Base-by-base conservation (phyloP, 768 basidiomycete genomes). In the Lyophyllum decastes region DNA sequence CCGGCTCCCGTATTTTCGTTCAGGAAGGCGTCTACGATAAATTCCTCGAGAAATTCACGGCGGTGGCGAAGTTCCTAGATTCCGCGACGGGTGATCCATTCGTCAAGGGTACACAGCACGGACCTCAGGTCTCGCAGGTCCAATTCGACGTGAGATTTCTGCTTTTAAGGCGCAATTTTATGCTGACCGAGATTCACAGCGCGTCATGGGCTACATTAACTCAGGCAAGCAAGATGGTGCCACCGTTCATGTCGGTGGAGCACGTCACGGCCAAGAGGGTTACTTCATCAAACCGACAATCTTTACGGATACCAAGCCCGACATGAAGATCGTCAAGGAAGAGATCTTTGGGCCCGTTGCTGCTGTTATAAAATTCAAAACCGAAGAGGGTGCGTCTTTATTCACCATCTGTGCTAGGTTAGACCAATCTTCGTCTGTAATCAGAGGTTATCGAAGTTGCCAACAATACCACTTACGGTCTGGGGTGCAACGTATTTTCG, bases 401-500 rank as follows among this genome's bases (percentile, higher is more conserved):
- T 38, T 38, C 4, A 2, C 16, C 16, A 12, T 38, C 16, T 7
- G 6, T 17, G 6, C 35, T 12, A 2, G 14, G 6, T 17, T 17
- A 9, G 35, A 38, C 35, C 14, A 16, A 38, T 33, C 6, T 68
- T 16, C 3, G 35, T 16, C 8, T 30, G 30, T 12, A 2, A 38
- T 38, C 16, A 38, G 35, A 38, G 35, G 35, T 38, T 12, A 38
- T 38, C 9, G 35, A 38, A 12, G 14, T 17, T 2, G 35, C 35
- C 6, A 38, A 38, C 14, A 38, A 38, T 17, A 19, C 27, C 7
- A 65, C 78, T 19, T 96, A 95, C 71, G 95, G 95, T 57, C 84
- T 97, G 44, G 93, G 93, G 16, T 87, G 90, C 2, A 89, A 90
- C 8, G 86, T 98, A 52, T 97, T 95, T 80, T 87, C 90, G 30